phyloP scores from a whole-genome alignment of 2,329 filamentous ascomycete genomes.

The Cercospora sp. region DNA sequence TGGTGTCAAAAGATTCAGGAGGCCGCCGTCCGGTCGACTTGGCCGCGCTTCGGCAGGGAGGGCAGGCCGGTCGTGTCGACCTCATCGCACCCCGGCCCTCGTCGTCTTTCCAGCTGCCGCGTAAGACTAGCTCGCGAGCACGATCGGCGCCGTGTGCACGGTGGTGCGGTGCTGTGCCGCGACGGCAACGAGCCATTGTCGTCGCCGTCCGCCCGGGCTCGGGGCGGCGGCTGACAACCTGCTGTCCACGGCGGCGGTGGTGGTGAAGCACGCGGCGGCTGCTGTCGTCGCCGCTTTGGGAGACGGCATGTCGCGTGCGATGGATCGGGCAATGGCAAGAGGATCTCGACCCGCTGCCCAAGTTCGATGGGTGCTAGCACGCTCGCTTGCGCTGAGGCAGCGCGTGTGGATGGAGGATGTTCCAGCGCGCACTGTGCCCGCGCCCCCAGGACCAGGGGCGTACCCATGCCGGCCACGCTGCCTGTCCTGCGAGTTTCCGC shows the following conservation, averaged over 20 bases:
- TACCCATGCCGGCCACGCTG: constrained; percentile 13
- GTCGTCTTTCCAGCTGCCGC: constrained; percentile 17
- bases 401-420: constrained; percentile 2
- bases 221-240: neutral
- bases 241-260: neutral
- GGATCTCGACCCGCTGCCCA: constrained; percentile 19
- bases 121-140: constrained; percentile 12
- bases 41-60: neutral
- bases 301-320: neutral
- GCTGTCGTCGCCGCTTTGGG: neutral
- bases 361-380: constrained; percentile 20
- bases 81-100: constrained; percentile 2
- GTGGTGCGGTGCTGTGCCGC: neutral
- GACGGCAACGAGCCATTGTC: neutral
- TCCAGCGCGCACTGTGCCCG: neutral
- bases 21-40: neutral
- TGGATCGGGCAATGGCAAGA: neutral
- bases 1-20: constrained; percentile 7
- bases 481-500: neutral
- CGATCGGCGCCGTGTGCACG: constrained; percentile 10
- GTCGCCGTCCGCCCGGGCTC: neutral
- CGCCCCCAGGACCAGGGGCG: constrained; percentile 11
- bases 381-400: constrained; percentile 16
- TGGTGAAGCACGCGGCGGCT: neutral
- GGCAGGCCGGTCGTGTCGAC: neutral